Evolutionary conservation across 1,284 basidiomycete genomes (phyloP), one percentile per base, ranked within the genome.

Genomic region (Pyrrhoderma lamaoense): DNA sequence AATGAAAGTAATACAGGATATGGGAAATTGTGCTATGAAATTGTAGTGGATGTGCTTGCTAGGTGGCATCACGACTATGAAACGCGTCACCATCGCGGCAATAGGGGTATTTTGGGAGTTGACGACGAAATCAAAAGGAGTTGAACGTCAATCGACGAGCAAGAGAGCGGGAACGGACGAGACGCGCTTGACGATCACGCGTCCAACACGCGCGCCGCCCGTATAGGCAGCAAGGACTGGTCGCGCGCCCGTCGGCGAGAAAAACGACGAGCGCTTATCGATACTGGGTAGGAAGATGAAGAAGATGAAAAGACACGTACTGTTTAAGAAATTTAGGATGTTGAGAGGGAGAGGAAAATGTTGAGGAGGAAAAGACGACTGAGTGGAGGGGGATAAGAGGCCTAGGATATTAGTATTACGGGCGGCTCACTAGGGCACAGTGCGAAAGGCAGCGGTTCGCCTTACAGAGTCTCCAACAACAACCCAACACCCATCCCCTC

Each of bases 221-320:
- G 23, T 25, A 40, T 16, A 16, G 18, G 36, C n/a, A 42, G 25
- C n/a, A 23, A 23, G 7, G 43, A 31, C 34, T 7, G 7, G 11
- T 11, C 5, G 27, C 27, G 27, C 27, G 27, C 35, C 35, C 43
- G 43, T 44, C 43, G 49, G 9, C 27, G 31, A 18, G n/a, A 25
- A 35, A 34, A 43, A 39, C 27, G 11, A 5, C 7, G 27, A 31
- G 27, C 49, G 43, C 43, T 43, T 47, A 47, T 42, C 31, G 23
- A 42, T 31, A 2, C 9, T n/a, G 31, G 8, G 38, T 13, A 8
- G 21, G 42, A 14, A 7, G 38, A 18, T 18, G 5, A 4, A 40
- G 38, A 40, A 2, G 21, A 34, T 7, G 43, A 35, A 47, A 47
- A 42, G 51, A 52, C 25, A 52, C 51, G 51, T 52, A 52, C 51